Percentiles rank a stretch among this genome's conserved stretches.
Conservation (phyloP, 2,329 filamentous ascomycete genomes). For the Clonostachys solani region DNA sequence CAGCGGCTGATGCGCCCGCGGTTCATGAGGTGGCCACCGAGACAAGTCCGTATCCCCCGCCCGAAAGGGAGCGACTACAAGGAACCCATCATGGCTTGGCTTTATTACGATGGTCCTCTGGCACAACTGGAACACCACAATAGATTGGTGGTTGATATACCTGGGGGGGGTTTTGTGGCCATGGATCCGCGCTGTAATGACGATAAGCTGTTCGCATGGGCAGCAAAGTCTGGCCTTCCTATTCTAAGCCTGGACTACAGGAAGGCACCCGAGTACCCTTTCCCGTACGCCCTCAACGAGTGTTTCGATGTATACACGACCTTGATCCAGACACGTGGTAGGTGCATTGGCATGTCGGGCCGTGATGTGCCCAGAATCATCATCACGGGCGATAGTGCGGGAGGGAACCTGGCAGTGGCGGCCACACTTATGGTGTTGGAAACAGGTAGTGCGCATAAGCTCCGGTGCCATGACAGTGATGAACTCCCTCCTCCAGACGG, state of each 20-base stretch:
- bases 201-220: conserved; percentile 91
- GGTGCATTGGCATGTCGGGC: conserved; percentile 40
- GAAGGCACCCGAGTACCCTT: conserved; percentile 46
- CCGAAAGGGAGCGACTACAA: conserved; percentile 77
- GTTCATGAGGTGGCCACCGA: conserved; percentile 75
- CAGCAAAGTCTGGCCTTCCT: conserved; percentile 81
- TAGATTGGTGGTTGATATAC: conserved; percentile 81
- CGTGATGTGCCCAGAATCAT: conserved; percentile 31
- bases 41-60: conserved; percentile 78
- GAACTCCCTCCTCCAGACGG: conserved; percentile 73
- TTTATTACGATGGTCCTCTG: conserved; percentile 90
- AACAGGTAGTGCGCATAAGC: conserved; percentile 44
- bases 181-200: conserved; percentile 96
- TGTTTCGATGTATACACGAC: conserved; percentile 41
- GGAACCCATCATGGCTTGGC: conserved; percentile 79
- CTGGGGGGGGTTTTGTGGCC: conserved; percentile 91
- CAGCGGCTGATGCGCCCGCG: conserved; percentile 71
- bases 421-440: conserved; percentile 89
- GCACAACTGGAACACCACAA: conserved; percentile 72
- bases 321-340: conserved; percentile 26
- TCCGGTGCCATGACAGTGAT: conserved; percentile 26
- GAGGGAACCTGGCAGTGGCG: conserved; percentile 52
- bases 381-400: conserved; percentile 43
- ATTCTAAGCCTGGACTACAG: conserved; percentile 85
- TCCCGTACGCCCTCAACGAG: conserved; percentile 43